Evolutionary conservation across 768 basidiomycete genomes (phyloP), one percentile per base, ranked within the genome.

Genomic region (Lactarius akahatsu): DNA sequence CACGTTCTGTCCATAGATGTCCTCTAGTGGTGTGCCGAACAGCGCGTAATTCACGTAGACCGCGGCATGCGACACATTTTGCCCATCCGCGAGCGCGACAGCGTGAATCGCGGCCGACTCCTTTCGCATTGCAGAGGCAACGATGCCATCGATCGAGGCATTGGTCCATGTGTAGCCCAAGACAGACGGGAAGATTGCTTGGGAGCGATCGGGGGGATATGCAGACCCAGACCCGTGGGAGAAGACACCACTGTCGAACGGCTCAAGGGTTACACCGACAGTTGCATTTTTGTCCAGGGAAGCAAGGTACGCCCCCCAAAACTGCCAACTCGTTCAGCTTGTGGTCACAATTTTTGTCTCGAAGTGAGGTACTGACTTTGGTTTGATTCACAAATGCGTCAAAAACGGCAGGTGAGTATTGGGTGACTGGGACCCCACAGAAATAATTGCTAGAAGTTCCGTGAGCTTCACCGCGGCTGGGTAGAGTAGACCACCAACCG

Each of bases 81-180:
- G 71, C 16, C 69, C 69, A 32, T 72, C 71, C 23, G 71, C 69
- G 41, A 60, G 15, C 3, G 72, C 72, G 4, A 40, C 68, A 13
- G 41, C 52, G 1, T 30, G 38, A 10, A 68, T 2, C 5, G 55
- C 9, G 8, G 26, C 38, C 4, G 63, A 28, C 16, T 28, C 34
- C 3, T 57, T 64, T 20, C 73, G 73, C 20, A 79, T 73, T 8
- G 82, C 80, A 28, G 76, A 54, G 23, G 80, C 73, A 57, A 86
- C 78, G 38, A 70, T 65, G 9, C 72, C 73, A 68, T 87, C 86
- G 1, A 73, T 72, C 5, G 73, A 47, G 18, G 78, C 57, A 6
- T 64, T 59, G 3, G 38, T 23, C 26, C 55, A 69, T 9, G 34
- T 3, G 36, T 47, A 1, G 9, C 10, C 1, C 18, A 59, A 2